A percentile compares a stretch with the other conserved stretches of the same genome.
Conservation (phyloP, 2,329 filamentous ascomycete species). For the Colletotrichum magnum region DNA sequence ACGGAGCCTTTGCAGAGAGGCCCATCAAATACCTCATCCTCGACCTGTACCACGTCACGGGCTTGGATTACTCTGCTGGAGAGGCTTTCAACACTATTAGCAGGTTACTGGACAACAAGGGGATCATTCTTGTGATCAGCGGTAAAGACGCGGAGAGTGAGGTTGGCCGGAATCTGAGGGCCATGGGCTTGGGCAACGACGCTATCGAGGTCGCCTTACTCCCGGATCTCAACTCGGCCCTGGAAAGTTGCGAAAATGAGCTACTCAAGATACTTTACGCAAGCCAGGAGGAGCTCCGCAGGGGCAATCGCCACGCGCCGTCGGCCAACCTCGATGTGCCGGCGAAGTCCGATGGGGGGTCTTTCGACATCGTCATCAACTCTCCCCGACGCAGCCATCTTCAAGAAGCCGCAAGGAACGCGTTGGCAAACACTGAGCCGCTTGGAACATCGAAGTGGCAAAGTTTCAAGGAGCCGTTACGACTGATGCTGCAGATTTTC, state of each 20-base stretch:
- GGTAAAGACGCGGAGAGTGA: constrained; percentile 83
- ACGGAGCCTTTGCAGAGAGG: constrained; percentile 81
- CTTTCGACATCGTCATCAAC: constrained; percentile 69
- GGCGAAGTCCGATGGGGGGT: constrained; percentile 50
- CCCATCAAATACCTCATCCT: constrained; percentile 93
- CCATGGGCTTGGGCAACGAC: constrained; percentile 84
- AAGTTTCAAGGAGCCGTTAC: constrained; percentile 89
- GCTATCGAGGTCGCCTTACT: constrained; percentile 84
- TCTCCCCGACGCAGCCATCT: constrained; percentile 87
- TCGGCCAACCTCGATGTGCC: constrained; percentile 66
- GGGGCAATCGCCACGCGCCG: constrained; percentile 58
- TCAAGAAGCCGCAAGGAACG: constrained; percentile 81
- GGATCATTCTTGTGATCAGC: constrained; percentile 85
- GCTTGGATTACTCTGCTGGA: constrained; percentile 95
- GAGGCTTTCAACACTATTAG: constrained; percentile 96
- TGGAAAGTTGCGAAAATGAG: constrained; percentile 96
- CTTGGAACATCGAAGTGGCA: constrained; percentile 79
- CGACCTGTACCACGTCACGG: constrained; percentile 90
- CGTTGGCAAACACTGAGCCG: constrained; percentile 77
- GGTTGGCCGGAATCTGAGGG: constrained; percentile 83
- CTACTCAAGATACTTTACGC: constrained; percentile 85
- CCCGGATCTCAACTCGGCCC: constrained; percentile 89
- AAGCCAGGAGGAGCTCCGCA: constrained; percentile 72
- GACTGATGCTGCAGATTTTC: constrained; percentile 95
- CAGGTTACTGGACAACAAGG: constrained; percentile 82